Conservation (phyloP, 352 stramenopile genomes). For the Phytopythium mirpurense region DNA sequence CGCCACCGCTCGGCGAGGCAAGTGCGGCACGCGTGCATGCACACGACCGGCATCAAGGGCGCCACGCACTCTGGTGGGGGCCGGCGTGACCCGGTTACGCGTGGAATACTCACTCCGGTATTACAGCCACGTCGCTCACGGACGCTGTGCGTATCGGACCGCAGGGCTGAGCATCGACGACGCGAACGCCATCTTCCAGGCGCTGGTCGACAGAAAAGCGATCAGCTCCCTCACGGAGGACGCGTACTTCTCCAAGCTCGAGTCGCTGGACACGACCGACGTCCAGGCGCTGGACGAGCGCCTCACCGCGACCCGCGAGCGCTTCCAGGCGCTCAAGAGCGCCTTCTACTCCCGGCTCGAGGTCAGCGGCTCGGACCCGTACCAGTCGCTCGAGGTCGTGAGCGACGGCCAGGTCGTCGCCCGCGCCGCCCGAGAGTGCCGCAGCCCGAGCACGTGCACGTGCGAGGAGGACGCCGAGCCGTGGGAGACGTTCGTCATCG, state of each 20-base stretch:
- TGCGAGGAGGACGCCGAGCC: constrained; percentile 45
- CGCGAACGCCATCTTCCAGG: constrained; percentile 49
- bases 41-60: constrained; percentile 56
- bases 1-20: constrained; percentile 35
- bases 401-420: background rate
- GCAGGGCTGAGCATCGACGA: constrained; percentile 74
- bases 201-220: constrained; percentile 29
- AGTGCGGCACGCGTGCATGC: constrained; percentile 43
- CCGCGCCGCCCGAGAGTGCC: constrained; percentile 32
- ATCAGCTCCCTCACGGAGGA: constrained; percentile 39
- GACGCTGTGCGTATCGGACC: too few relatives aligned
- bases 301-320: constrained; percentile 32
- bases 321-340: constrained; percentile 33
- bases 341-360: constrained; percentile 42
- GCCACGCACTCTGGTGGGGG: constrained; percentile 44
- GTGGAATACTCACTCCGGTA: background rate
- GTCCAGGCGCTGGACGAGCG: constrained; percentile 51
- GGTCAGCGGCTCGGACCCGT: constrained; percentile 48
- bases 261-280: constrained; percentile 51
- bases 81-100: background rate
- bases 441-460: constrained; percentile 27
- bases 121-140: background rate
- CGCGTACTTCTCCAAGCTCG: constrained; percentile 47
- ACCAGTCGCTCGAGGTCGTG: constrained; percentile 28
- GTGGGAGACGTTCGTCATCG: constrained; percentile 48